phyloP scores from a whole-genome alignment of 352 stramenopile species.

The Globisporangium uncinulatum region DNA sequence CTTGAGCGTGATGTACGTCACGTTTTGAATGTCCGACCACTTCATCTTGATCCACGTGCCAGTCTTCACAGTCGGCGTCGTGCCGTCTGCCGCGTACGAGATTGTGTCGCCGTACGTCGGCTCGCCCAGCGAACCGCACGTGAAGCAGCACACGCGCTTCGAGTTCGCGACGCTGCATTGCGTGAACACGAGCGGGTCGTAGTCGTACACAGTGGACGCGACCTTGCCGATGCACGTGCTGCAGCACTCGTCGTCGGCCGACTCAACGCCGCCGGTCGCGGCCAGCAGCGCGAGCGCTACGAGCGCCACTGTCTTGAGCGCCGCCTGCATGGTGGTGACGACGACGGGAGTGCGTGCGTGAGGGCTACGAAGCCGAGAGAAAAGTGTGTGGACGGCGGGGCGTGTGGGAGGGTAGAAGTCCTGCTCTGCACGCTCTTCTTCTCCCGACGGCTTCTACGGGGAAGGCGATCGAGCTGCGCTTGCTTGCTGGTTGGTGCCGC shows the following conservation, averaged over 20 bases:
- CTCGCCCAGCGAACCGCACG: conserved; percentile 39
- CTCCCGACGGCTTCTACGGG: too few relatives aligned
- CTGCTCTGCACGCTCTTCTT: too few relatives aligned
- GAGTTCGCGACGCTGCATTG: conserved; percentile 32
- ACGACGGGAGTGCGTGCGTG: neutral
- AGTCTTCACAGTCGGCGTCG: conserved; percentile 39
- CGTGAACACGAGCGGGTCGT: conserved; percentile 56
- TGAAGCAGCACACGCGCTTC: conserved; percentile 56
- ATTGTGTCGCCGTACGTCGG: conserved; percentile 15
- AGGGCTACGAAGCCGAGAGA: neutral
- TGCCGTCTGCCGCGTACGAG: conserved; percentile 30
- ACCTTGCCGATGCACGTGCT: conserved; percentile 65
- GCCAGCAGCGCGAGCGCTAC: neutral
- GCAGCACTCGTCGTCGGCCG: conserved; percentile 29
- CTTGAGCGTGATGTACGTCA: conserved; percentile 68
- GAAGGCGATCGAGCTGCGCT: too few relatives aligned
- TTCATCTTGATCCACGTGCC: conserved; percentile 58
- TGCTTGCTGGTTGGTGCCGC: too few relatives aligned
- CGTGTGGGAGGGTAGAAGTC: too few relatives aligned
- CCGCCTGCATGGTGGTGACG: neutral
- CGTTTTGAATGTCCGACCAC: conserved; percentile 41
- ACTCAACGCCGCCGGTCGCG: neutral
- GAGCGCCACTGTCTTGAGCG: neutral
- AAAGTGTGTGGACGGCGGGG: too few relatives aligned
- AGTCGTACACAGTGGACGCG: conserved; percentile 37